A percentile compares a stretch with the other conserved stretches of the same genome.
phyloP scores from a whole-genome alignment of 768 basidiomycete genomes.

The Leccinum rimulosum region DNA sequence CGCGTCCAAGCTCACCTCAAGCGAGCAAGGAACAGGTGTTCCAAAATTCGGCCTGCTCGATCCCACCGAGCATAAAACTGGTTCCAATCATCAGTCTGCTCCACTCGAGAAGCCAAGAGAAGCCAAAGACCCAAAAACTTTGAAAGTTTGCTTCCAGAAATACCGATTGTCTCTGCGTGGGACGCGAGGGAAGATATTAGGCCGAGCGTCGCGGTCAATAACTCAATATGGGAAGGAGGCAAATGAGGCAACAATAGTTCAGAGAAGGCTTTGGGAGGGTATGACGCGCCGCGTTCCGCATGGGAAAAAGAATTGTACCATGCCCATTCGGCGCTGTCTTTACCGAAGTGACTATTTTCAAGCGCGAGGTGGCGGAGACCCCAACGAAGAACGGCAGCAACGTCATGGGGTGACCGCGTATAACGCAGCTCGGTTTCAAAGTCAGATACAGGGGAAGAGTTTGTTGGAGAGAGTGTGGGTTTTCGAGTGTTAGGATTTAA shows the following conservation, averaged over 20 bases:
- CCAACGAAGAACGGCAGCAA: conserved; percentile 81
- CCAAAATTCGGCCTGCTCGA: conserved; percentile 63
- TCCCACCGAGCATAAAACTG: conserved; percentile 77
- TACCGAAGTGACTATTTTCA: conserved; percentile 59
- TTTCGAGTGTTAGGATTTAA: conserved; percentile 46
- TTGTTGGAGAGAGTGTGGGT: conserved; percentile 50
- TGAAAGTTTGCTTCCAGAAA: conserved; percentile 74
- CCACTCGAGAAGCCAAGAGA: conserved; percentile 46
- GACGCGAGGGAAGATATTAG: conserved; percentile 69
- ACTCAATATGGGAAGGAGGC: conserved; percentile 53
- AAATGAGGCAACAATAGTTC: conserved; percentile 58
- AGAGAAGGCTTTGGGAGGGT: conserved; percentile 62
- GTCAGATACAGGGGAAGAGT: conserved; percentile 43
- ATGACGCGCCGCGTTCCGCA: conserved; percentile 57
- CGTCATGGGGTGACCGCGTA: conserved; percentile 69
- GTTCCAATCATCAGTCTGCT: conserved; percentile 55
- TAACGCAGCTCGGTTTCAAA: conserved; percentile 67
- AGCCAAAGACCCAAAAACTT: conserved; percentile 77
- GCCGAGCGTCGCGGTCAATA: conserved; percentile 57
- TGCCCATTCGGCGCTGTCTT: conserved; percentile 46
- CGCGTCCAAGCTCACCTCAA: conserved; percentile 50
- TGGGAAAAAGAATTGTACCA: conserved; percentile 71
- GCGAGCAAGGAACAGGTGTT: conserved; percentile 72
- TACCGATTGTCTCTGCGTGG: conserved; percentile 68
- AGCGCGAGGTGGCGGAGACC: conserved; percentile 71